Evolutionary conservation across 768 basidiomycete genomes (phyloP).

Genomic region (Tricholoma matsutake): DNA sequence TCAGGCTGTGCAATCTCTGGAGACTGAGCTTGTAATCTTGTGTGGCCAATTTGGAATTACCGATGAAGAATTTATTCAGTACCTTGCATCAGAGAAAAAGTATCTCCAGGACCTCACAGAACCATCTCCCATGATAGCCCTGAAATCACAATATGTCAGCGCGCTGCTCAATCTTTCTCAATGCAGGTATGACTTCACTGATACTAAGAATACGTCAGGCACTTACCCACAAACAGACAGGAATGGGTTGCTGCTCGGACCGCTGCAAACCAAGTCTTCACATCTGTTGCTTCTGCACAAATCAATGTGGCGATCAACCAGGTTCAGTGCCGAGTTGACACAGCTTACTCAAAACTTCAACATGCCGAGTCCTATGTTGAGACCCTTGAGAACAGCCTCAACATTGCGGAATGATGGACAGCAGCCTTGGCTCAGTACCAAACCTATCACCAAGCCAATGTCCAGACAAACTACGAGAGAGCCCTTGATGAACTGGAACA

Average conservation of each 20-base stretch:
- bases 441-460: too few species aligned
- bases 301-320: background rate
- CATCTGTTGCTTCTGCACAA: background rate
- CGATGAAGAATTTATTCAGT: conserved; percentile 1
- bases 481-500: conserved; percentile 10
- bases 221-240: background rate
- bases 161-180: background rate
- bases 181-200: background rate
- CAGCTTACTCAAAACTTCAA: too few species aligned
- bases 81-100: background rate
- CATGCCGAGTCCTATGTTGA: too few species aligned
- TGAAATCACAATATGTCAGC: background rate
- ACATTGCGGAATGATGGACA: conserved; percentile 1
- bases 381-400: background rate
- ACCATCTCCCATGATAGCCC: too few species aligned
- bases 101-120: background rate
- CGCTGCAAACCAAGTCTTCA: background rate
- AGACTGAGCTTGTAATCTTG: background rate
- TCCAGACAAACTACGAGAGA: conserved; percentile 5
- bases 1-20: too few species aligned
- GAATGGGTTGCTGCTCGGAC: background rate
- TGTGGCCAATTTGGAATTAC: conserved; percentile 1
- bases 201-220: background rate
- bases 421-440: background rate
- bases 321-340: background rate